A percentile compares a stretch with the other conserved stretches of the same genome.
phyloP scores from a whole-genome alignment of 2,329 filamentous ascomycete species.

The Venturiaceae sp. region DNA sequence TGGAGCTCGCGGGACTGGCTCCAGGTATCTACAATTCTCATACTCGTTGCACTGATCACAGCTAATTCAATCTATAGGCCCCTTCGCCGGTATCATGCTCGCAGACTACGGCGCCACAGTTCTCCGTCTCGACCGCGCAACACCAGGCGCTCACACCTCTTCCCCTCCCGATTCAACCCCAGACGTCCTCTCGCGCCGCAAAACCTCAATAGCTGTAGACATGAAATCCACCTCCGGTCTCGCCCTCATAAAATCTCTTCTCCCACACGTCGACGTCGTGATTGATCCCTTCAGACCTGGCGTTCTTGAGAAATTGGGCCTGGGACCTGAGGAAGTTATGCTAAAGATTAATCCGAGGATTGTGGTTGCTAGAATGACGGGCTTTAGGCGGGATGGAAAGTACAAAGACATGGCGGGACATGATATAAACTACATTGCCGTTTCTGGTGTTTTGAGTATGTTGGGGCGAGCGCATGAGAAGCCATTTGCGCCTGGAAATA shows the following conservation, averaged over 20 bases:
- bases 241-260: constrained; percentile 56
- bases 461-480: constrained; percentile 60
- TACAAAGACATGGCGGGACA: constrained; percentile 87
- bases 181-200: constrained; percentile 73
- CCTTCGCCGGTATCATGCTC: constrained; percentile 75
- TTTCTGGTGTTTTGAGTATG: constrained; percentile 68
- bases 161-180: constrained; percentile 38
- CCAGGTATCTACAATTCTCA: constrained; percentile 33
- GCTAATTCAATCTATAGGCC: constrained; percentile 43
- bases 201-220: constrained; percentile 70
- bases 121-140: constrained; percentile 68
- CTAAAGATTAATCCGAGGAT: constrained; percentile 60
- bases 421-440: constrained; percentile 93
- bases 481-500: constrained; percentile 72
- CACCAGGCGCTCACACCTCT: constrained; percentile 28
- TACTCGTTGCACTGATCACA: neutral
- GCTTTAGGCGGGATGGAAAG: constrained; percentile 77
- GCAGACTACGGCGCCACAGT: constrained; percentile 84
- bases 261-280: constrained; percentile 60
- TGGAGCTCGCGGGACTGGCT: constrained; percentile 56
- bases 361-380: constrained; percentile 78
- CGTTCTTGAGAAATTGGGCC: constrained; percentile 74
- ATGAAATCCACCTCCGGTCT: constrained; percentile 59
- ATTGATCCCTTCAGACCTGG: constrained; percentile 93
- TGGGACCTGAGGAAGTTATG: constrained; percentile 60